Conservation (phyloP, 2,329 filamentous ascomycete genomes). For the Talaromyces funiculosus region DNA sequence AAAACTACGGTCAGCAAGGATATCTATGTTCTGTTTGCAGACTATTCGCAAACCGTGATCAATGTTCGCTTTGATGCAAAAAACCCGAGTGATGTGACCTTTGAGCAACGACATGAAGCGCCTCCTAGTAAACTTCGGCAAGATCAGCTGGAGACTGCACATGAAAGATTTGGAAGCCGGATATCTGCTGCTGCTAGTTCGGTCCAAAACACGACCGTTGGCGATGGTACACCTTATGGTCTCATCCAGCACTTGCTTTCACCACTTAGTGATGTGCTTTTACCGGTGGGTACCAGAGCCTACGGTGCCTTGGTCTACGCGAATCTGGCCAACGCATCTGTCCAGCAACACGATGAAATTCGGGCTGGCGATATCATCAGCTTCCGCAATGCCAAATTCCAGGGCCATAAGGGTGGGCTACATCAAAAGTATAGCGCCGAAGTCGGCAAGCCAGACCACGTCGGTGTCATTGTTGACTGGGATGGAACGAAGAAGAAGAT, state of each 20-base stretch:
- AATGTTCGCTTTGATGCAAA: conserved; percentile 71
- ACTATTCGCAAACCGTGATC: conserved; percentile 93
- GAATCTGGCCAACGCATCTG: conserved; percentile 90
- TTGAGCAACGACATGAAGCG: conserved; percentile 82
- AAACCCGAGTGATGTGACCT: conserved; percentile 63
- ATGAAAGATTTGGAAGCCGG: conserved; percentile 71
- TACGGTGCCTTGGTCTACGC: conserved; percentile 91
- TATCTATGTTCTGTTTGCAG: conserved; percentile 82
- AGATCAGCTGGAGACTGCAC: conserved; percentile 85
- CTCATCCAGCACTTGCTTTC: conserved; percentile 75
- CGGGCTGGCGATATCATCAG: conserved; percentile 87
- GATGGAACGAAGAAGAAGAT: conserved; percentile 99
- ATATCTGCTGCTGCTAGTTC: conserved; percentile 65
- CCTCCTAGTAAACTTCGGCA: conserved; percentile 79
- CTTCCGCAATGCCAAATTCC: conserved; percentile 87
- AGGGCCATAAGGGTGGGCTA: conserved; percentile 92
- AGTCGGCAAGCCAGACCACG: conserved; percentile 82
- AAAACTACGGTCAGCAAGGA: conserved; percentile 70
- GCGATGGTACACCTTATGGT: conserved; percentile 72
- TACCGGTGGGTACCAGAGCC: conserved; percentile 78
- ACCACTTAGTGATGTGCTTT: conserved; percentile 66
- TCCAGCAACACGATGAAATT: conserved; percentile 87
- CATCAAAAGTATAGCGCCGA: conserved; percentile 88
- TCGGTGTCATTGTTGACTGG: conserved; percentile 90
- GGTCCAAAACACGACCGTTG: conserved; percentile 74